These are phyloP conservation scores for Aspergillus jensenii DNA, from an alignment of 2,329 filamentous ascomycete genomes.

Conservation along the genomic window DNA sequence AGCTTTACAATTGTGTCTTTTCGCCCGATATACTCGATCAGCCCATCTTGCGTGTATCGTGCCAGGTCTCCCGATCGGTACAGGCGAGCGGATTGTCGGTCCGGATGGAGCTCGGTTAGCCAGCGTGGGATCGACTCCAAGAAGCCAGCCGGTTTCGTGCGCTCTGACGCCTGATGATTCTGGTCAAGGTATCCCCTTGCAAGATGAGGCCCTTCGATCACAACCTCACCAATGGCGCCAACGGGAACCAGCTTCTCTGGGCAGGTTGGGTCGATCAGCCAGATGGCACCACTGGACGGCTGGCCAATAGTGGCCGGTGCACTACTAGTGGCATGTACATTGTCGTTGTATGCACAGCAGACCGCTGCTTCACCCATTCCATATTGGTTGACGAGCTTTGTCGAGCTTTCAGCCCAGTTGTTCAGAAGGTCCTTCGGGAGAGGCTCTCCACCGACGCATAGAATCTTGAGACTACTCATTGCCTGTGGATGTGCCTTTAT, in stretches of 20 bases:
- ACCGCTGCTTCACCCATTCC: conserved; percentile 1
- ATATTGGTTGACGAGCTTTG: not conserved
- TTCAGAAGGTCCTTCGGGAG: conserved; percentile 19
- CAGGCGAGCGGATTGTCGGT: not conserved
- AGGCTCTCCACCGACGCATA: conserved; percentile 29
- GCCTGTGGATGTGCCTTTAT: conserved; percentile 19
- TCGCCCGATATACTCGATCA: conserved; percentile 5
- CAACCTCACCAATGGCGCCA: conserved; percentile 7
- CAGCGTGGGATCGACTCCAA: not conserved
- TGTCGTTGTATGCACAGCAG: conserved; percentile 1
- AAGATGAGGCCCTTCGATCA: conserved; percentile 4
- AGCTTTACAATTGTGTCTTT: conserved; percentile 8
- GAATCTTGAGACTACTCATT: conserved; percentile 20
- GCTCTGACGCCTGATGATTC: not conserved
- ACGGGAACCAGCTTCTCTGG: not conserved
- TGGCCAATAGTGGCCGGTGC: not conserved
- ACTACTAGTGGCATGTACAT: not conserved
- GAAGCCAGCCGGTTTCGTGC: not conserved
- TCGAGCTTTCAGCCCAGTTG: not conserved
- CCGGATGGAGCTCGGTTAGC: not conserved
- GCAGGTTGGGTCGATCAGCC: not conserved
- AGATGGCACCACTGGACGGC: not conserved
- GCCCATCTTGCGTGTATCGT: not conserved
- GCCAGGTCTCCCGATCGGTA: conserved; percentile 8
- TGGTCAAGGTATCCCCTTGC: conserved; percentile 1